These are phyloP conservation scores for Xylaria nigripes DNA, from an alignment of 495 filamentous ascomycete species.

Conservation along the genomic window DNA sequence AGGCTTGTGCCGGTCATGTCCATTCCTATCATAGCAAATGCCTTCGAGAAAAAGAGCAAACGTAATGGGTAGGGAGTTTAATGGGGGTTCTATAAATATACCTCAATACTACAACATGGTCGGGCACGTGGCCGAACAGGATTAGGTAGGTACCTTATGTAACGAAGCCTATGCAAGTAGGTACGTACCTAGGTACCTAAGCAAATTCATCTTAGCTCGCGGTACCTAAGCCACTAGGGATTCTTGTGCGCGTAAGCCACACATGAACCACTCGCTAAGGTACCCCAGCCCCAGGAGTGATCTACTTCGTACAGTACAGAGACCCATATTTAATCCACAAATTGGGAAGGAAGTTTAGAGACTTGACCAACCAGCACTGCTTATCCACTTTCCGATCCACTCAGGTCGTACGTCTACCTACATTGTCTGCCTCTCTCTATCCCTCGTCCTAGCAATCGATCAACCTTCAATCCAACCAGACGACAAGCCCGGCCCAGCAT, in stretches of 20 bases:
- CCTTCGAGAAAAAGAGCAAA: too few species aligned
- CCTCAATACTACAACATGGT: too few species aligned
- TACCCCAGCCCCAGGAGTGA: background rate
- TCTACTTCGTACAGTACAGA: background rate
- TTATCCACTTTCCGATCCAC: background rate
- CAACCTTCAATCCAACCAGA: conserved; percentile 9
- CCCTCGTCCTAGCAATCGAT: conserved; percentile 3
- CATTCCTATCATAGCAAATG: too few species aligned
- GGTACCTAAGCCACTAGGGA: background rate
- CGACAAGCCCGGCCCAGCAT: conserved; percentile 1
- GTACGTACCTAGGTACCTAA: background rate
- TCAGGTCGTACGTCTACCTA: background rate
- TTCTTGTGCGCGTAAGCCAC: conserved; percentile 7
- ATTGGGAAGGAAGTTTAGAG: background rate
- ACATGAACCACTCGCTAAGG: background rate
- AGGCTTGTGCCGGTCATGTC: too few species aligned
- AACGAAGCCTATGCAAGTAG: too few species aligned
- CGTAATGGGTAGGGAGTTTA: too few species aligned
- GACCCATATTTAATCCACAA: background rate
- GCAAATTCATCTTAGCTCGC: background rate
- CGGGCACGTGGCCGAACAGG: too few species aligned
- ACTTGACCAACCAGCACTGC: background rate
- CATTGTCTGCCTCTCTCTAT: background rate
- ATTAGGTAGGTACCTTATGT: too few species aligned
- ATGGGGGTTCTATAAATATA: too few species aligned